Conservation (phyloP, 2,329 filamentous ascomycete genomes). For the Colletotrichum sp. region DNA sequence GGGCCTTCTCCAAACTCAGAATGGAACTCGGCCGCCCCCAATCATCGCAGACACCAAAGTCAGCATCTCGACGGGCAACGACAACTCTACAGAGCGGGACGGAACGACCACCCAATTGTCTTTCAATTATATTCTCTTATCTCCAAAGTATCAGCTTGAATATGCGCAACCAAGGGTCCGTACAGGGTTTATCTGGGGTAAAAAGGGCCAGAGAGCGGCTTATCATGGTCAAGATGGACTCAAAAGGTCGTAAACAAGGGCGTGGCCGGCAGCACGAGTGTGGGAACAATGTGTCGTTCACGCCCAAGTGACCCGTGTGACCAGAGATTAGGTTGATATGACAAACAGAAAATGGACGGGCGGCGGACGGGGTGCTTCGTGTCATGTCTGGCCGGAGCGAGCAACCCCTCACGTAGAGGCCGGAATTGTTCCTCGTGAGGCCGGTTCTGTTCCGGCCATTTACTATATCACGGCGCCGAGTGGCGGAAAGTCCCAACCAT, state of each 20-base stretch:
- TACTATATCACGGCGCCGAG: slow-evolving; percentile 47
- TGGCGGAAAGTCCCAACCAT: slow-evolving; percentile 5
- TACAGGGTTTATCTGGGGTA: background rate
- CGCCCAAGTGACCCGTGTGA: slow-evolving; percentile 6
- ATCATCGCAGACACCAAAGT: background rate
- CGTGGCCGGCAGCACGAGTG: background rate
- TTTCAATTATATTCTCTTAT: background rate
- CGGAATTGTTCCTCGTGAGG: slow-evolving; percentile 29
- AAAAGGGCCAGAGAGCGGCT: background rate
- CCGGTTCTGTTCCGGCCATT: slow-evolving; percentile 46
- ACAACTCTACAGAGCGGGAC: background rate
- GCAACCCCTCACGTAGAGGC: slow-evolving; percentile 37
- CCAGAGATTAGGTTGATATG: slow-evolving; percentile 20
- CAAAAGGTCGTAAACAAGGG: background rate
- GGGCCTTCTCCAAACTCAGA: background rate
- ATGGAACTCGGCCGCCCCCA: background rate
- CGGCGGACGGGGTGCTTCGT: slow-evolving; percentile 7
- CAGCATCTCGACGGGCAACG: background rate
- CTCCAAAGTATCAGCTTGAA: background rate
- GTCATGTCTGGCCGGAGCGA: slow-evolving; percentile 12
- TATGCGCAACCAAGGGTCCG: background rate
- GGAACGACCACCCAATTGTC: background rate
- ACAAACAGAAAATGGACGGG: slow-evolving; percentile 22
- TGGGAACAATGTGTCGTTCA: background rate
- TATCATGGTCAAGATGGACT: background rate